Conservation (phyloP, 345 rosid genomes). For the thale cress (Arabidopsis thaliana) region DNA sequence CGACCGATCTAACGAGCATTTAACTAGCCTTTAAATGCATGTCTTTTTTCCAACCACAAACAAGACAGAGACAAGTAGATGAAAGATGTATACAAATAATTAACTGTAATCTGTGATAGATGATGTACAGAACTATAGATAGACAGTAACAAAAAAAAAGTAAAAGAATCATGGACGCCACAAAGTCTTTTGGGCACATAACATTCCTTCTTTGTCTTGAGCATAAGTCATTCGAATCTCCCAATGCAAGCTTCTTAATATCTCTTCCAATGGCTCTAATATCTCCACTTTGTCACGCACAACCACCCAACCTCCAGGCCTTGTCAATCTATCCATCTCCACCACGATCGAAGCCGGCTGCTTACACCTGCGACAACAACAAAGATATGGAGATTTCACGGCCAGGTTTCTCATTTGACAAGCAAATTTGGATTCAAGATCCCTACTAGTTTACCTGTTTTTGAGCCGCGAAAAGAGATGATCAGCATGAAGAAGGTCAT, state of each 20-base stretch:
- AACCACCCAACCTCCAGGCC: constrained; percentile 94
- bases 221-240: constrained; percentile 87
- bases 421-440: not conserved
- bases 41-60: too few relatives aligned
- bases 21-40: too few relatives aligned
- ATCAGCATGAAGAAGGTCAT: constrained; percentile 93
- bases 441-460: constrained; percentile 60
- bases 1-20: too few relatives aligned
- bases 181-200: constrained; percentile 80
- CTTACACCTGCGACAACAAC: constrained; percentile 59
- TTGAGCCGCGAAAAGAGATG: constrained; percentile 96
- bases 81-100: constrained; percentile 3
- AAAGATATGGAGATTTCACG: not conserved
- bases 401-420: constrained; percentile 5
- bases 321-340: constrained; percentile 82
- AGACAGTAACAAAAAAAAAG: not conserved
- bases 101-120: constrained; percentile 5
- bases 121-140: not conserved
- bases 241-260: constrained; percentile 84
- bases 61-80: not conserved
- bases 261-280: constrained; percentile 71
- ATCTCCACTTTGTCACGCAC: constrained; percentile 85
- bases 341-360: constrained; percentile 80
- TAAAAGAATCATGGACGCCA: constrained; percentile 74
- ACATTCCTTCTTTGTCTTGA: constrained; percentile 79